phyloP scores from a whole-genome alignment of 2,329 filamentous ascomycete species.

The Davidsoniella australis region DNA sequence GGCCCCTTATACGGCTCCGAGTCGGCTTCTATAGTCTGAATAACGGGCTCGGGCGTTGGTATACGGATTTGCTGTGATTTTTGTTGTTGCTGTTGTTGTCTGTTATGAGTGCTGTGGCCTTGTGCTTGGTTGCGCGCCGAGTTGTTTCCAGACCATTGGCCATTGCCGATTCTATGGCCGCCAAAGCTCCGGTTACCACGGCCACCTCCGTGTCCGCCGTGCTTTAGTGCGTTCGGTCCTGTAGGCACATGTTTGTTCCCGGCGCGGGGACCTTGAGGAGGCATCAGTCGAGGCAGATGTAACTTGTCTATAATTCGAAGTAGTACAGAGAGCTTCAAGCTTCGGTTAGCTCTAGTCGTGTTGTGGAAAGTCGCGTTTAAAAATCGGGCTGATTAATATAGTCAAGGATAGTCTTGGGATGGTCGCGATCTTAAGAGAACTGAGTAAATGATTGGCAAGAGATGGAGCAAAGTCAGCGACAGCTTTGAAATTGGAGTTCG shows the following conservation, averaged over 20 bases:
- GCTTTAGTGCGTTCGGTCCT: constrained; percentile 1
- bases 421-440: no score
- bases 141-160: background rate
- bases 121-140: background rate
- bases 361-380: background rate
- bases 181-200: constrained; percentile 1
- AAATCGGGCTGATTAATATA: background rate
- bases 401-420: no score
- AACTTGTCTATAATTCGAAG: no score
- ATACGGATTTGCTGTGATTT: background rate
- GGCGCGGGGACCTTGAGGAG: constrained; percentile 2
- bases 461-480: no score
- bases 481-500: no score
- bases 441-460: no score
- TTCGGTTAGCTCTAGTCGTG: no score
- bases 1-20: constrained; percentile 20
- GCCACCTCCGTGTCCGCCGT: constrained; percentile 1
- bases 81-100: constrained; percentile 3
- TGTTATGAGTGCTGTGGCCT: background rate
- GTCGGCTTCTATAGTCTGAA: constrained; percentile 8
- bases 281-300: background rate
- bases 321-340: no score
- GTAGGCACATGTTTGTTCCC: constrained; percentile 1
- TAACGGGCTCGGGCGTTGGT: constrained; percentile 4
- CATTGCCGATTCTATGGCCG: background rate